Percentiles rank a stretch among this genome's conserved stretches.
These are phyloP conservation scores for Tulasnella sp. DNA, from an alignment of 768 basidiomycete species.

Conservation along the genomic window DNA sequence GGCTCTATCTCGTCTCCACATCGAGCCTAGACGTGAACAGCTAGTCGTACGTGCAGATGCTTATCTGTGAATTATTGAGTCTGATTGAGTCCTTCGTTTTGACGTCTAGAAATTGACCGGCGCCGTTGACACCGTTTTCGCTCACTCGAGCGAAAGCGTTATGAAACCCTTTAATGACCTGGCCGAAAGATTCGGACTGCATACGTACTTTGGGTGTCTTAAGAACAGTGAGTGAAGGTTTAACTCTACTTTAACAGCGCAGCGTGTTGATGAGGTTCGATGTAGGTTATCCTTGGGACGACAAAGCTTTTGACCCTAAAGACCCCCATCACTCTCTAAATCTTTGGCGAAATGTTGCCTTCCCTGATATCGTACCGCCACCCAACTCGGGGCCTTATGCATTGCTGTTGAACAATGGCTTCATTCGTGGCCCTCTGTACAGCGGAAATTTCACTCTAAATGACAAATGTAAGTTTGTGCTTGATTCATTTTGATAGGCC, in stretches of 20 bases:
- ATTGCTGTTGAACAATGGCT: background rate
- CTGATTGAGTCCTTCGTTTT: background rate
- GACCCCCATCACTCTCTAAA: background rate
- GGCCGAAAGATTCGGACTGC: background rate
- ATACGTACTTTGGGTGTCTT: background rate
- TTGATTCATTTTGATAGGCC: background rate
- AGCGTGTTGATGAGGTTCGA: background rate
- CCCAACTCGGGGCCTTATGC: background rate
- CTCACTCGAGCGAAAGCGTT: background rate
- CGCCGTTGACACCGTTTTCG: background rate
- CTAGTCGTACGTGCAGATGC: background rate
- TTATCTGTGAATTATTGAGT: too few relatives aligned
- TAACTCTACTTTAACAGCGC: background rate
- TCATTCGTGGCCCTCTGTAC: slow-evolving; percentile 3
- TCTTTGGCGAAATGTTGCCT: background rate
- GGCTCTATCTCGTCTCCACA: background rate
- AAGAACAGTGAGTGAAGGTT: background rate
- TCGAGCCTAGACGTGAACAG: background rate
- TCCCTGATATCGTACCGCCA: background rate
- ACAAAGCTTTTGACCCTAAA: background rate
- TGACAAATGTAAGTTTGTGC: background rate
- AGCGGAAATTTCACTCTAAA: background rate
- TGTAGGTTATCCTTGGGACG: background rate
- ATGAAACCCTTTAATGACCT: background rate
- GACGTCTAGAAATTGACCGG: background rate